Evolutionary conservation across 2,329 filamentous ascomycete genomes (phyloP), one percentile per base, ranked within the genome.

Genomic region (Claviceps africana): DNA sequence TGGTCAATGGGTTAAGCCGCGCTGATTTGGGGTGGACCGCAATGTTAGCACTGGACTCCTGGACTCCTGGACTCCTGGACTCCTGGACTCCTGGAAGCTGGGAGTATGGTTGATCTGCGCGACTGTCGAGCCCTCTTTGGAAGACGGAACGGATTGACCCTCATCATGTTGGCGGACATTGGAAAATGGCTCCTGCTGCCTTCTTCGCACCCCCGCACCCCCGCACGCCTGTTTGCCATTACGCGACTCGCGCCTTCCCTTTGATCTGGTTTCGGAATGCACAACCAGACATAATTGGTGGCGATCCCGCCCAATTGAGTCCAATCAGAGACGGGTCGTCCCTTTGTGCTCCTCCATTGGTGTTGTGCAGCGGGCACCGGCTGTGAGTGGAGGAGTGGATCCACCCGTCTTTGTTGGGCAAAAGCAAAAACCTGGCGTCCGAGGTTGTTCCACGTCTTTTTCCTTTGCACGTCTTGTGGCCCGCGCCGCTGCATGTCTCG

Each of bases 401-500:
- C 25, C 25, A 25, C 3, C 25, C 25, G 25, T 25, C 25, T 5
- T 25, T 25, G 25, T 25, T 25, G 25, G 25, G 25, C 25, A 25
- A 25, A 5, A 25, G 25, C 25, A 25, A 25, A 25, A 25, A 25
- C 25, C 5, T 25, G 25, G 25, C 25, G 25, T 25, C 25, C 3
- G 25, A 25, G 25, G 3, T 25, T 25, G 25, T 25, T 25, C 25
- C 25, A 25, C 10, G 28, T 33, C 21, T 15, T 49, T 21, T 21
- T 53, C 47, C 48, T 25, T 5, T n/a, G n/a, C 53, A 48, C 25
- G 43, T 47, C 54, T 40, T 28, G 47, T 53, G 51, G 25, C 28
- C 25, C 53, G 51, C 21, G 19, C 44, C 35, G 50, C 33, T 54
- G 54, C 48, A 53, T 54, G 54, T 55, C 50, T 57, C 35, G 47